These are phyloP conservation scores for Gaeumannomyces sp. DNA, from an alignment of 2,329 filamentous ascomycete species.

Conservation along the genomic window DNA sequence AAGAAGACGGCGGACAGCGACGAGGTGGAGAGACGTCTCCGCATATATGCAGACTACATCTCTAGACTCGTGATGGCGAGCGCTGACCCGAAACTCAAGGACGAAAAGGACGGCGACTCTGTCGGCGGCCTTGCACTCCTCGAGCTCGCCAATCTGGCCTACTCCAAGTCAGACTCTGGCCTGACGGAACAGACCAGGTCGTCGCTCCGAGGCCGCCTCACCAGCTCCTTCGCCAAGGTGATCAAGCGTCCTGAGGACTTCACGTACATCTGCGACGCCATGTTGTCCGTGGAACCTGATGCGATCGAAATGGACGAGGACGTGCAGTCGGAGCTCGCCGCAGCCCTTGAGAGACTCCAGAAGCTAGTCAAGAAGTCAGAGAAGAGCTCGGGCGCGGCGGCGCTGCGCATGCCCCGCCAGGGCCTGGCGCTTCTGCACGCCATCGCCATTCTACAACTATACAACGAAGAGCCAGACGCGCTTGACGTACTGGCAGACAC, in stretches of 20 bases:
- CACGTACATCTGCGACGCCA: conserved; percentile 45
- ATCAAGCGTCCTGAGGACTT: conserved; percentile 48
- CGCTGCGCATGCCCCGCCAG: conserved; percentile 37
- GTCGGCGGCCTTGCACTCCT: conserved; percentile 38
- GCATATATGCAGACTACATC: conserved; percentile 48
- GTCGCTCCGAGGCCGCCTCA: conserved; percentile 6
- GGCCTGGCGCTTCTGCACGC: conserved; percentile 78
- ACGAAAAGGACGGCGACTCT: conserved; percentile 26
- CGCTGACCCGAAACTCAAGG: conserved; percentile 23
- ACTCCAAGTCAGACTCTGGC: conserved; percentile 34
- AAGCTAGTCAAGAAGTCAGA: conserved; percentile 40
- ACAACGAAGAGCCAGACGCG: conserved; percentile 83
- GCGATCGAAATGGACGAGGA: conserved; percentile 50
- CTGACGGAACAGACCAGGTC: conserved; percentile 6
- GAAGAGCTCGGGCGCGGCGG: conserved; percentile 18
- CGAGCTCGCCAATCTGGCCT: conserved; percentile 49
- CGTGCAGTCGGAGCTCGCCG: conserved; percentile 44
- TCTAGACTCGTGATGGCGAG: conserved; percentile 28
- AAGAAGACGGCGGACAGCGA: conserved; percentile 25
- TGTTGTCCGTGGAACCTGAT: conserved; percentile 46
- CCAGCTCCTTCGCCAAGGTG: conserved; percentile 22
- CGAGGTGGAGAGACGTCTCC: conserved; percentile 36
- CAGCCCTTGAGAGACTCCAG: conserved; percentile 45
- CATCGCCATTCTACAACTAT: conserved; percentile 79
- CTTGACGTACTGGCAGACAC: conserved; percentile 77